Conservation (phyloP, 257 asterid species). For the Fraxinus quadrangulata region DNA sequence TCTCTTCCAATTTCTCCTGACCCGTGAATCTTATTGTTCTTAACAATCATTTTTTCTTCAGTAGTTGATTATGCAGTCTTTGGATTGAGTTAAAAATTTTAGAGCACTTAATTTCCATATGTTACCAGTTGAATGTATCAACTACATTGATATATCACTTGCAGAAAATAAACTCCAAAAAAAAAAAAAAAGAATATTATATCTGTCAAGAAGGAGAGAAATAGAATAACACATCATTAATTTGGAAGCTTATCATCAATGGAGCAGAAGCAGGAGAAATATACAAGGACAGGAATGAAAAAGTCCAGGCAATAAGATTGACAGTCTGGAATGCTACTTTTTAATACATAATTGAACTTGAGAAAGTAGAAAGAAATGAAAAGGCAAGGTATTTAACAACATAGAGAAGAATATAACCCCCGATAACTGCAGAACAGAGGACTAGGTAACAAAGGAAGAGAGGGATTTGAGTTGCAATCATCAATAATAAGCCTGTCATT, state of each 20-base stretch:
- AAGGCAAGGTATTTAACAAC: neutral
- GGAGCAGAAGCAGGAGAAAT: neutral
- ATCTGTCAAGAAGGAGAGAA: neutral
- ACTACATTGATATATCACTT: neutral
- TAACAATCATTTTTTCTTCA: neutral
- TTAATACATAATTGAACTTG: neutral
- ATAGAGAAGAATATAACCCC: neutral
- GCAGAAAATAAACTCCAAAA: neutral
- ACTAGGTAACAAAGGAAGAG: neutral
- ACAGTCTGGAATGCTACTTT: neutral
- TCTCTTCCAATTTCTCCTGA: neutral
- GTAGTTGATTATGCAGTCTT: neutral
- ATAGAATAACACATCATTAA: neutral
- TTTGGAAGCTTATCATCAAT: neutral
- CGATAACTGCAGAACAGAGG: neutral
- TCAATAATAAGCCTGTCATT: neutral
- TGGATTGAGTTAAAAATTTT: neutral
- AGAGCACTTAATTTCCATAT: neutral
- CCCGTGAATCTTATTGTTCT: neutral
- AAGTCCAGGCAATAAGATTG: neutral
- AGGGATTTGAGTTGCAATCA: neutral
- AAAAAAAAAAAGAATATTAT: neutral
- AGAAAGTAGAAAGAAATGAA: neutral
- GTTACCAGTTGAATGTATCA: neutral
- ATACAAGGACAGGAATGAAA: neutral